Evolutionary conservation across 2,329 filamentous ascomycete genomes (phyloP).

Genomic region (Fragosphaeria purpurea): DNA sequence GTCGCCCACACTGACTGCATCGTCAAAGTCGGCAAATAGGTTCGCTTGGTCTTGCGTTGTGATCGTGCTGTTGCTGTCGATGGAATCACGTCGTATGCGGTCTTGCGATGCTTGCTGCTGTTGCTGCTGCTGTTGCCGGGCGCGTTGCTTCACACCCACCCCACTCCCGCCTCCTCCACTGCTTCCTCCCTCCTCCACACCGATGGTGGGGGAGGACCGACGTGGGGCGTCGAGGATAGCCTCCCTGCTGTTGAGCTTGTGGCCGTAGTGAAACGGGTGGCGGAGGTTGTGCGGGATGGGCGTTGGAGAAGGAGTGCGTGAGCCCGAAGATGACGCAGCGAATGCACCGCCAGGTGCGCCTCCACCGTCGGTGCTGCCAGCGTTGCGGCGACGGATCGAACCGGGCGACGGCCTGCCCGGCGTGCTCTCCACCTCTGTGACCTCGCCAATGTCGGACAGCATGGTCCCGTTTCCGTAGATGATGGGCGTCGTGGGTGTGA

Average conservation of each 20-base stretch:
- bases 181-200: constrained; percentile 20
- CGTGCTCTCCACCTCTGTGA: constrained; percentile 42
- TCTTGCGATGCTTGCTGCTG: constrained; percentile 19
- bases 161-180: not conserved
- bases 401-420: constrained; percentile 27
- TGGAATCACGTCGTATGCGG: constrained; percentile 43
- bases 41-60: constrained; percentile 38
- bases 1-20: constrained; percentile 51
- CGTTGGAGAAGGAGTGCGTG: constrained; percentile 20
- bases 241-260: constrained; percentile 17
- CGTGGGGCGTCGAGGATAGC: constrained; percentile 21
- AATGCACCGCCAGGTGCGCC: not conserved
- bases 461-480: constrained; percentile 62
- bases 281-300: constrained; percentile 7
- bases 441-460: constrained; percentile 55
- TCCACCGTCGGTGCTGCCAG: not conserved
- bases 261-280: constrained; percentile 12
- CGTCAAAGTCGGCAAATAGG: constrained; percentile 53
- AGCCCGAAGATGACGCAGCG: constrained; percentile 18
- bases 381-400: constrained; percentile 5
- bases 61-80: constrained; percentile 52
- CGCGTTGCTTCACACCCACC: constrained; percentile 32
- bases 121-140: constrained; percentile 23
- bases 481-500: constrained; percentile 50
- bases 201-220: constrained; percentile 36